These are phyloP conservation scores for Gastrolobium villosum DNA, from an alignment of 306 rosid species.

Conservation along the genomic window DNA sequence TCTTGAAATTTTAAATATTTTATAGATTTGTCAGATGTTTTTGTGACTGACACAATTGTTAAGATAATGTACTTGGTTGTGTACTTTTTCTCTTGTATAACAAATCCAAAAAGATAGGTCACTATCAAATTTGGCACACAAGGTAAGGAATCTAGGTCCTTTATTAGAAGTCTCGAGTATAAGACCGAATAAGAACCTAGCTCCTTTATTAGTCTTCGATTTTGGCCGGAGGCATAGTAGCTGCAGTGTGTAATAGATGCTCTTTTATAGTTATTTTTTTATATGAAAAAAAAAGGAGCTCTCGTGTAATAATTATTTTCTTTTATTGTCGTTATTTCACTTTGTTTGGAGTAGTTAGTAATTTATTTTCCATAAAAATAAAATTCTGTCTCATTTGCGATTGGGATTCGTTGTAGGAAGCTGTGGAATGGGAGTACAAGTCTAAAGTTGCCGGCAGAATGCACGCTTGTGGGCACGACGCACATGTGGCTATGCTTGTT, in stretches of 20 bases:
- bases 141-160: too few relatives aligned
- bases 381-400: neutral
- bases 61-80: neutral
- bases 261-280: too few relatives aligned
- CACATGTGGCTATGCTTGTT: conserved; percentile 94
- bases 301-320: neutral
- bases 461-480: conserved; percentile 99
- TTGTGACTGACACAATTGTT: neutral
- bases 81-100: neutral
- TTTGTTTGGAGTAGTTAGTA: neutral
- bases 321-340: neutral
- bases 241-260: too few relatives aligned
- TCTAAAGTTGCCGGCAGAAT: conserved; percentile 94
- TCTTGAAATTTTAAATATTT: neutral
- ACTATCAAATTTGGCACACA: too few relatives aligned
- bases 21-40: neutral
- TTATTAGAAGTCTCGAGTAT: too few relatives aligned
- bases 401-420: conserved; percentile 61
- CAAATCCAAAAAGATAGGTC: neutral
- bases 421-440: conserved; percentile 88
- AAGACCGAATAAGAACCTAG: too few relatives aligned
- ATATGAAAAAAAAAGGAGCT: too few relatives aligned
- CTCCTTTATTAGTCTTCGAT: too few relatives aligned
- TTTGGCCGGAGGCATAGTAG: too few relatives aligned
- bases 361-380: neutral